Evolutionary conservation across 257 asterid species (phyloP).

Genomic region (Solanum pimpinellifolium): DNA sequence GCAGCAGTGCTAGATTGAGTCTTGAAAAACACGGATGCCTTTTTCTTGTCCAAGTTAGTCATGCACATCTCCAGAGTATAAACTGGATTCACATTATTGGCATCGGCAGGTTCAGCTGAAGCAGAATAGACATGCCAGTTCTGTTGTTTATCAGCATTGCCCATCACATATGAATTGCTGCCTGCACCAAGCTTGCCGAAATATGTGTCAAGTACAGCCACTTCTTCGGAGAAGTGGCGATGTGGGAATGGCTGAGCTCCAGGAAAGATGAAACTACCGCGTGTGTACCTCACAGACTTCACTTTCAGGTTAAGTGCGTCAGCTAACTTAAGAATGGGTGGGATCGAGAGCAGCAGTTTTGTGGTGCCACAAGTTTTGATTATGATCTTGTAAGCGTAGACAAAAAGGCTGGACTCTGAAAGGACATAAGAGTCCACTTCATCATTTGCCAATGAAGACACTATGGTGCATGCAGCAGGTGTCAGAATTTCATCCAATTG

Average conservation of each 20-base stretch:
- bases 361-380: constrained; percentile 87
- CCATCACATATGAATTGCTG: constrained; percentile 57
- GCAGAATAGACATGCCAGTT: constrained; percentile 86
- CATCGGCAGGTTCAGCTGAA: constrained; percentile 16
- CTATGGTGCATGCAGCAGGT: constrained; percentile 82
- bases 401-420: constrained; percentile 83
- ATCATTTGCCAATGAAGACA: constrained; percentile 49
- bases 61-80: constrained; percentile 82
- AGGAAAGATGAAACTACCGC: constrained; percentile 70
- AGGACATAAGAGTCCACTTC: constrained; percentile 71
- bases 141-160: constrained; percentile 35
- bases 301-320: constrained; percentile 33
- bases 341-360: constrained; percentile 67
- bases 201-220: constrained; percentile 44
- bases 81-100: constrained; percentile 8
- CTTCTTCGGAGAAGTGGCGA: constrained; percentile 68
- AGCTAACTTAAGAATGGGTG: constrained; percentile 45
- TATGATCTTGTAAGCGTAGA: constrained; percentile 59
- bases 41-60: constrained; percentile 57
- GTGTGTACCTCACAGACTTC: constrained; percentile 56
- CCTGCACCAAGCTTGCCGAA: constrained; percentile 41
- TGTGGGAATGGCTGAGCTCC: constrained; percentile 77
- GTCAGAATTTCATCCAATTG: constrained; percentile 64
- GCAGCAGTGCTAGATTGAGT: constrained; percentile 45
- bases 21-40: constrained; percentile 62